Base-by-base conservation (phyloP, 257 asterid species). In the Petrea volubilis region DNA sequence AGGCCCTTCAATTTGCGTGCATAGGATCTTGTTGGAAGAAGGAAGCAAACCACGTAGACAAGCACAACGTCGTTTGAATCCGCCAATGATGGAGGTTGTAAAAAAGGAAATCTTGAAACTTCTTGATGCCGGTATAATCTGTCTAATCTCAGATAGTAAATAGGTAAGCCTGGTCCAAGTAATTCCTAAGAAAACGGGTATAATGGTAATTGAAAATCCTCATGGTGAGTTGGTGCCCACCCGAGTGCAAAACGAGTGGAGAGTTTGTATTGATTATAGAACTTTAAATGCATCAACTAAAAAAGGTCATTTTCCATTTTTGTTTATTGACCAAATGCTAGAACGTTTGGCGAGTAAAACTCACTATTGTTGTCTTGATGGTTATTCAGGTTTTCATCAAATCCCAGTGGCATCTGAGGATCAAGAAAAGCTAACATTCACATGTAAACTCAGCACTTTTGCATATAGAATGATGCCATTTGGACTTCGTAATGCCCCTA, bases 311-410 rank as follows among this genome's bases (percentile, higher is more conserved):
- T 74, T 33, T 11, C 61, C 68, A 2, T 36, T 41, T 5, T 73
- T 52, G 4, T 65, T 74, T 27, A 43, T 73, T 18, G 61, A 55
- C 29, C 60, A 65, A 17, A 41, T 65, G 38, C 59, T 74, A 0
- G 73, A 65, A 27, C 15, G 53, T 23, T 28, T 74, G 25, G n/a
- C n/a, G n/a, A n/a, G n/a, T n/a, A n/a, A n/a, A n/a, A n/a, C n/a
- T n/a, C n/a, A n/a, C n/a, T n/a, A 40, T 43, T 74, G 64, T 28
- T 74, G 60, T 43, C 33, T 74, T 3, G 72, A 64, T 55, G 68
- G 68, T 1, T 74, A 53, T 46, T 41, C 34, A 2, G 46, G 60
- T 0, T 74, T 52, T 41, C 34, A 33, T 14, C 72, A 74, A 40
- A 74, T 74, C 51, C 7, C 36, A 3, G 4, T 74, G 2, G 60